phyloP scores from a whole-genome alignment of 2,329 filamentous ascomycete genomes.

The Alternaria alternata region DNA sequence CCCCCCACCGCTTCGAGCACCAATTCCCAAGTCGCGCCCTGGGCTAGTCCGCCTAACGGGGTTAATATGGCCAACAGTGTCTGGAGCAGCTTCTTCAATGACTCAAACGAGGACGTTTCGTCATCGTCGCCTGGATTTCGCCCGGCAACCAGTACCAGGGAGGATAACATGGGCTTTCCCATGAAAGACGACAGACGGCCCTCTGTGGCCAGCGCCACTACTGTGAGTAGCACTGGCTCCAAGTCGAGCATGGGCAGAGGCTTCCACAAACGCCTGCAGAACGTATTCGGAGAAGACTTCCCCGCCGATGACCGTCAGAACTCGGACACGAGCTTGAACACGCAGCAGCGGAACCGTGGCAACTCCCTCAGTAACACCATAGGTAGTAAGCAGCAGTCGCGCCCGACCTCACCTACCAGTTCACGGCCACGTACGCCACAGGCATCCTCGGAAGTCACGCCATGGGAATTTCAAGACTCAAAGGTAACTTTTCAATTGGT shows the following conservation, averaged over 20 bases:
- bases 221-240: slow-evolving; percentile 84
- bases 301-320: slow-evolving; percentile 69
- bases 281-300: slow-evolving; percentile 92
- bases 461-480: slow-evolving; percentile 93
- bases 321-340: slow-evolving; percentile 72
- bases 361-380: slow-evolving; percentile 77
- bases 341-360: slow-evolving; percentile 73
- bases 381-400: slow-evolving; percentile 57
- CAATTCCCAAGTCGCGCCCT: slow-evolving; percentile 61
- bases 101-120: slow-evolving; percentile 73
- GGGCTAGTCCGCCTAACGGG: slow-evolving; percentile 55
- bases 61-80: slow-evolving; percentile 55
- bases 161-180: slow-evolving; percentile 57
- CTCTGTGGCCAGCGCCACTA: slow-evolving; percentile 87
- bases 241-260: slow-evolving; percentile 73
- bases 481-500: slow-evolving; percentile 63
- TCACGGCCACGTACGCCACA: slow-evolving; percentile 85
- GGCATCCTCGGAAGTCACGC: slow-evolving; percentile 90
- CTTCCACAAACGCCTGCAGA: slow-evolving; percentile 81
- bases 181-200: slow-evolving; percentile 76
- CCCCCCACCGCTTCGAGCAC: slow-evolving; percentile 64
- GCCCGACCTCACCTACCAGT: slow-evolving; percentile 74
- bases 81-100: slow-evolving; percentile 72
- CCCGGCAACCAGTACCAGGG: slow-evolving; percentile 62
- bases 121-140: slow-evolving; percentile 77